A percentile compares a stretch with the other conserved stretches of the same genome.
Conservation (phyloP, 192 early-diverging fungal species). For the Backusella parvicylindrica region DNA sequence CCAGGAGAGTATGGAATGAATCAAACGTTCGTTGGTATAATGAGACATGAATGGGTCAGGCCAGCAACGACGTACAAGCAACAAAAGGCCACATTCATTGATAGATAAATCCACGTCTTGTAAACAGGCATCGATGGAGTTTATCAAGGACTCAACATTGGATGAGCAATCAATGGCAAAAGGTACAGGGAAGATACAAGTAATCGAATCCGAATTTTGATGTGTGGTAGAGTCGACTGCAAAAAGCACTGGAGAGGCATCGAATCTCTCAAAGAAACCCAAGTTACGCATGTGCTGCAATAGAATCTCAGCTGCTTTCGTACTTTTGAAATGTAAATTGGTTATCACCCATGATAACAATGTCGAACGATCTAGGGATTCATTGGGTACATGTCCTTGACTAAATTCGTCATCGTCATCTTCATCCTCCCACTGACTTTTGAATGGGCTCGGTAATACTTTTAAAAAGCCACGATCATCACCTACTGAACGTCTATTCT, state of each 20-base stretch:
- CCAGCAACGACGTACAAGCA: conserved; percentile 50
- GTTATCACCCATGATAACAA: conserved; percentile 35
- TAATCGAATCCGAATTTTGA: conserved; percentile 6
- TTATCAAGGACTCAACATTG: conserved; percentile 49
- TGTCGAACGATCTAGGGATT: conserved; percentile 21
- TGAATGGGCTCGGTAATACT: conserved; percentile 14
- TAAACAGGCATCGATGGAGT: conserved; percentile 47
- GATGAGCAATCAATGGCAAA: conserved; percentile 50
- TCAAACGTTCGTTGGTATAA: conserved; percentile 45
- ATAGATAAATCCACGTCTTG: conserved; percentile 45
- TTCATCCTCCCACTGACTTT: neutral
- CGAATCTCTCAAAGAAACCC: conserved; percentile 50
- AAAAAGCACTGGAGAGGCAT: conserved; percentile 43
- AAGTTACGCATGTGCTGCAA: conserved; percentile 54
- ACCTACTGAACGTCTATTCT: conserved; percentile 14
- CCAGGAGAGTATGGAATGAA: conserved; percentile 48
- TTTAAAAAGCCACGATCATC: conserved; percentile 20
- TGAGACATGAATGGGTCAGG: conserved; percentile 57
- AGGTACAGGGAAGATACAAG: conserved; percentile 47
- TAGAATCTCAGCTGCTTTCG: conserved; percentile 29
- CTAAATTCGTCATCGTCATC: neutral
- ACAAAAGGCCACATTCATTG: conserved; percentile 52
- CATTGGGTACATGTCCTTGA: conserved; percentile 15
- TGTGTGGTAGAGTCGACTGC: neutral
- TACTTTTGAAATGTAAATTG: conserved; percentile 37